phyloP scores from a whole-genome alignment of 2,329 filamentous ascomycete species.

The Fusarium nygamai region DNA sequence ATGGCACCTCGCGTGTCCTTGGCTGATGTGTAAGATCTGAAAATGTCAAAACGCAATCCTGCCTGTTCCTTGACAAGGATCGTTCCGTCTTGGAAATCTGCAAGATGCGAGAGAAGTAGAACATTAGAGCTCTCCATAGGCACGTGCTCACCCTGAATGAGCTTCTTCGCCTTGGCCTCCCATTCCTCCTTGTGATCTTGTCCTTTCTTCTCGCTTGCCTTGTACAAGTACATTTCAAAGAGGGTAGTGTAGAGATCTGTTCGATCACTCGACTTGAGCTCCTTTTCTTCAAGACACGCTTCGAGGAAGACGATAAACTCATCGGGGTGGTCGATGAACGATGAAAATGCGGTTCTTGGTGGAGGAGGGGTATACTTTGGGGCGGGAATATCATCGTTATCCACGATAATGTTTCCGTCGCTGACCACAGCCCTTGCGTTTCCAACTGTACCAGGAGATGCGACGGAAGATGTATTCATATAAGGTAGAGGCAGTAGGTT shows the following conservation, averaged over 20 bases:
- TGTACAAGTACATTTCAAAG: constrained; percentile 98
- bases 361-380: constrained; percentile 80
- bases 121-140: constrained; percentile 96
- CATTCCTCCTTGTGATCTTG: constrained; percentile 76
- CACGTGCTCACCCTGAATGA: constrained; percentile 83
- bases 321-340: constrained; percentile 92
- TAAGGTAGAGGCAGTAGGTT: constrained; percentile 87
- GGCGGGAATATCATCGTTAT: constrained; percentile 56
- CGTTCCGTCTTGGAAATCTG: constrained; percentile 89
- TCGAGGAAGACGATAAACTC: constrained; percentile 95
- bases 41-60: constrained; percentile 92
- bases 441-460: constrained; percentile 62
- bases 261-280: constrained; percentile 77
- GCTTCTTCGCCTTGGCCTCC: constrained; percentile 88
- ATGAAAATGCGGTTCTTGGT: constrained; percentile 91
- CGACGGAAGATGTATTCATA: constrained; percentile 72
- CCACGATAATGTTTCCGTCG: constrained; percentile 62
- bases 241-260: constrained; percentile 92
- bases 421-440: constrained; percentile 61
- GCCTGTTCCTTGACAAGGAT: constrained; percentile 94
- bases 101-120: constrained; percentile 89
- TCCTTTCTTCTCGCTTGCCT: constrained; percentile 79
- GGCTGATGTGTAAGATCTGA: constrained; percentile 92
- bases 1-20: constrained; percentile 93
- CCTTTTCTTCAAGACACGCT: constrained; percentile 79